Percentiles rank a stretch among this genome's conserved stretches.
phyloP scores from a whole-genome alignment of 1,284 basidiomycete genomes.

The Boletus mariae region DNA sequence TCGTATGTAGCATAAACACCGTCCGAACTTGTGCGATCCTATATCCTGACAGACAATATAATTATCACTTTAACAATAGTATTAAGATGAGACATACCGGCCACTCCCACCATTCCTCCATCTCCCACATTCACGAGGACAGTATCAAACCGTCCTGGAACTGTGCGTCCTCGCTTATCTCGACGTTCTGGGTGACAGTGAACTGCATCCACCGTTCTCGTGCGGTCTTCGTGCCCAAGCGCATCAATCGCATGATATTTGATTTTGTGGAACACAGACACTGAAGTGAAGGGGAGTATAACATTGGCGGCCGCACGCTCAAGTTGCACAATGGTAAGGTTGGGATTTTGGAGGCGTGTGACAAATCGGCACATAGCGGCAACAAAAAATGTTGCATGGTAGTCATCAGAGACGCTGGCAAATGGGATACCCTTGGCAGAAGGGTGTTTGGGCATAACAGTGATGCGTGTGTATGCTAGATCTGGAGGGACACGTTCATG shows the following conservation, averaged over 20 bases:
- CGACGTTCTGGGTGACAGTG: not conserved
- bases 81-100: not conserved
- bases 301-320: not conserved
- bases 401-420: not conserved
- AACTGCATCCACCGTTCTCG: not conserved
- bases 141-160: not conserved
- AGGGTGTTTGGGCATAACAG: not conserved
- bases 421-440: not conserved
- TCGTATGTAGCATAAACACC: not conserved
- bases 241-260: not conserved
- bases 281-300: not conserved
- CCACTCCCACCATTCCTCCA: not conserved
- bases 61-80: not conserved
- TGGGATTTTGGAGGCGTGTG: not conserved
- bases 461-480: not conserved
- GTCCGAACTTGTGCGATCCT: not conserved
- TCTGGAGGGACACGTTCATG: not conserved
- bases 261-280: not conserved
- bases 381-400: not conserved
- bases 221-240: not conserved
- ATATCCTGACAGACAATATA: not conserved
- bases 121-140: not conserved
- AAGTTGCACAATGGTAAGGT: not conserved
- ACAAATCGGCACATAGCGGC: not conserved
- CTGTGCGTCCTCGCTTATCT: not conserved